Percentiles rank a stretch among this genome's conserved stretches.
Conservation (phyloP, 1,139 yeast genomes). For the Blastobotrys buckinghamii region DNA sequence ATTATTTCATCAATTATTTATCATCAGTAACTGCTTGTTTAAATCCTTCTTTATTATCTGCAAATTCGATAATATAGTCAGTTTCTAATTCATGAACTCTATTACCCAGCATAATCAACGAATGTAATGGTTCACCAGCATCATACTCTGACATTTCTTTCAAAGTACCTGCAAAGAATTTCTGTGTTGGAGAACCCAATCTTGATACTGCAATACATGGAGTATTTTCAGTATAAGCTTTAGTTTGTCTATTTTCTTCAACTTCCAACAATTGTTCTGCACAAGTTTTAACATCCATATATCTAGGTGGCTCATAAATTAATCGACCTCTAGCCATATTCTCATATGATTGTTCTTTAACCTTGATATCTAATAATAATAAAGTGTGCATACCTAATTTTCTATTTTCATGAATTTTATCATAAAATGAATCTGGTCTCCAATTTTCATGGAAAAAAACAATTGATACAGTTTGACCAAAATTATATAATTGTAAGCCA, state of each 20-base stretch:
- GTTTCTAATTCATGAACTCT: conserved; percentile 90
- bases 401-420: conserved; percentile 83
- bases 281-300: conserved; percentile 88
- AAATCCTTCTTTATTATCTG: conserved; percentile 59
- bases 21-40: conserved; percentile 56
- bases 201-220: conserved; percentile 94
- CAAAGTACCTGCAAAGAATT: conserved; percentile 80
- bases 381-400: conserved; percentile 87
- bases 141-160: conserved; percentile 64
- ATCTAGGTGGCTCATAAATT: conserved; percentile 94
- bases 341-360: conserved; percentile 91
- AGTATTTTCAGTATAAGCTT: conserved; percentile 67
- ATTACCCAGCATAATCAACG: conserved; percentile 84
- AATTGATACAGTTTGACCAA: conserved; percentile 93
- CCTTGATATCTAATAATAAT: conserved; percentile 84
- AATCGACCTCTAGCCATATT: conserved; percentile 90
- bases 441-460: conserved; percentile 93
- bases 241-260: conserved; percentile 67
- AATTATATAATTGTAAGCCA: conserved; percentile 89
- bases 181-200: conserved; percentile 79
- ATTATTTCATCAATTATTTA: conserved; percentile 50
- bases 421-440: conserved; percentile 95
- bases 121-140: conserved; percentile 91
- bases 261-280: conserved; percentile 82
- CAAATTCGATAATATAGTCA: conserved; percentile 75